These are phyloP conservation scores for Trypethelium eluteriae DNA, from an alignment of 495 filamentous ascomycete genomes.

Conservation along the genomic window DNA sequence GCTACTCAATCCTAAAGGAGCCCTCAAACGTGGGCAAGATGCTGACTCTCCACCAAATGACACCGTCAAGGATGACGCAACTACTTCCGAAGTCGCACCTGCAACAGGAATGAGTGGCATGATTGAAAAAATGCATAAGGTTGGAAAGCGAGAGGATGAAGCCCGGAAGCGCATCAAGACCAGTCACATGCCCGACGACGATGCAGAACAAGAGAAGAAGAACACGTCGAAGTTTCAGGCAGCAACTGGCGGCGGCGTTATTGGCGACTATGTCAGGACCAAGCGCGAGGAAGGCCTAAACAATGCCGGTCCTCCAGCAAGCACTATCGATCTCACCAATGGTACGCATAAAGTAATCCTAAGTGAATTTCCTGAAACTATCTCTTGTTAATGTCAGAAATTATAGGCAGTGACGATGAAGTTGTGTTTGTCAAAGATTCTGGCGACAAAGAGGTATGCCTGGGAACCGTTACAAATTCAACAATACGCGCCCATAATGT, in stretches of 20 bases:
- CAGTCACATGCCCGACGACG: slow-evolving; percentile 25
- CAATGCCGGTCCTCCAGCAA: slow-evolving; percentile 28
- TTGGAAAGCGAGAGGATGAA: slow-evolving; percentile 53
- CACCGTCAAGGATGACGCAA: background rate
- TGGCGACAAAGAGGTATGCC: slow-evolving; percentile 65
- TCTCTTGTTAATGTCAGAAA: slow-evolving; percentile 10
- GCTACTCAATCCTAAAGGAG: slow-evolving; percentile 32
- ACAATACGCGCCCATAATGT: slow-evolving; percentile 60
- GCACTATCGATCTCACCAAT: slow-evolving; percentile 54
- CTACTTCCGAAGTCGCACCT: background rate
- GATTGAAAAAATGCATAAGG: slow-evolving; percentile 66
- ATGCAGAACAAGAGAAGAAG: slow-evolving; percentile 36
- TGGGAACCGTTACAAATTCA: slow-evolving; percentile 66
- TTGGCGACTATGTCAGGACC: slow-evolving; percentile 58
- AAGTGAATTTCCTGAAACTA: slow-evolving; percentile 10
- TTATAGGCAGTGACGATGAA: slow-evolving; percentile 48
- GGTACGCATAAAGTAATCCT: slow-evolving; percentile 31
- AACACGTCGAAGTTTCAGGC: slow-evolving; percentile 34
- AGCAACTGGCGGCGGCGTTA: slow-evolving; percentile 45
- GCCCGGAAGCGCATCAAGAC: slow-evolving; percentile 62
- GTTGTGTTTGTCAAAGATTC: slow-evolving; percentile 40
- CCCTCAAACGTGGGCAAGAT: slow-evolving; percentile 19
- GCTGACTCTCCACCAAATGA: background rate
- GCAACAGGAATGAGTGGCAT: slow-evolving; percentile 37
- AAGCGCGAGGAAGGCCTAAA: slow-evolving; percentile 42